phyloP scores from a whole-genome alignment of 148 eudicot species.

The Agrostemma githago region DNA sequence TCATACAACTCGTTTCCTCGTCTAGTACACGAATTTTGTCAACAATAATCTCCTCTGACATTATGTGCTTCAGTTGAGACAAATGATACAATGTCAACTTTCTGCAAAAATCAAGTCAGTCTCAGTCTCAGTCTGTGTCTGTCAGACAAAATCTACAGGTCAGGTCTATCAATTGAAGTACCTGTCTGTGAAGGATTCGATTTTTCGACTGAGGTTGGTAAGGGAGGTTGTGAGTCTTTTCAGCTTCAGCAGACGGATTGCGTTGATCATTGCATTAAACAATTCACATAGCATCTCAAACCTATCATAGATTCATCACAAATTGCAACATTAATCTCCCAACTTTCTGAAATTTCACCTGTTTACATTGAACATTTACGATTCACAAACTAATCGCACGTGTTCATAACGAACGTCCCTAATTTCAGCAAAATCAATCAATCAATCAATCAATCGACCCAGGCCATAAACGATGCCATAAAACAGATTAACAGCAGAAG shows the following conservation, averaged over 20 bases:
- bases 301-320: not conserved
- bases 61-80: not conserved
- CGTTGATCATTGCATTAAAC: not conserved
- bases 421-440: too few species aligned
- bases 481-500: too few species aligned
- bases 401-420: too few species aligned
- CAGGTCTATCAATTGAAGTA: not conserved
- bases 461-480: too few species aligned
- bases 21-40: conserved; percentile 35
- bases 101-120: not conserved
- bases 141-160: not conserved
- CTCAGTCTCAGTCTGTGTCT: too few species aligned
- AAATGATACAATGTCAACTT: not conserved
- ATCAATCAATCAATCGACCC: too few species aligned
- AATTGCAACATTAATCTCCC: not conserved
- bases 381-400: too few species aligned
- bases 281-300: not conserved
- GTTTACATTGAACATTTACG: too few species aligned
- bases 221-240: not conserved
- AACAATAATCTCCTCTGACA: not conserved
- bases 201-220: not conserved
- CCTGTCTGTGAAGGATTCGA: conserved; percentile 2
- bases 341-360: not conserved
- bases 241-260: not conserved
- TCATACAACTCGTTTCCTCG: conserved; percentile 57